Evolutionary conservation across 306 rosid genomes (phyloP), one percentile per base, ranked within the genome.

Genomic region (Albizia julibrissin): DNA sequence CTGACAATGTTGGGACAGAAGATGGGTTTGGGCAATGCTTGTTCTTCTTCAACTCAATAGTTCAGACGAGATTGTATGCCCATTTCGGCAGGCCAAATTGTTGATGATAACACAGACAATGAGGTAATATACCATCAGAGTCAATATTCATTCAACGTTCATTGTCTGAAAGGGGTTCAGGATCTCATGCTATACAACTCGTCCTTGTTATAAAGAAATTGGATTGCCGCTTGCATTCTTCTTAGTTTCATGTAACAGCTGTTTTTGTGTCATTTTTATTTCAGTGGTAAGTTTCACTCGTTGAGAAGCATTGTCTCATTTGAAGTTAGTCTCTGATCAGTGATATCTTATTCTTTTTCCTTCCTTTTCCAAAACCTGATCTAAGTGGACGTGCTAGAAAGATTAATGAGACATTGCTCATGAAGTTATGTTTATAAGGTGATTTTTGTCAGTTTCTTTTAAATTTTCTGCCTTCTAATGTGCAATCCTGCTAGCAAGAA

Each of bases 1-100:
- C 97, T 95, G 74, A 84, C 92, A 2, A 58, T 87, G 76, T 81
- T 95, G 89, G 99, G 99, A 42, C 90, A 90, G 79, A 95, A 95
- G 89, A 95, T 95, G 99, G 98, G 98, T 73, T 85, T 95, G 86
- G 94, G 97, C 24, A 84, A 75, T 84, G 86, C 76, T 75, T 75
- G 54, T 82, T 58, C 95, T 84, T 73, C 92, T 84, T 73, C 94
- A 75, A 64, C 90, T 83, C 87, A 89, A 76, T 90, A 87, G 92
- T 82, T 61, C 58, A 74, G 70, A 58, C 46, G 69, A 43, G 78
- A 70, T n/a, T 69, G 77, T 69, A 46, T 44, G 39, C 69, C n/a
- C 82, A 64, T 47, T 68, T 64, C 71, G 52, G 67, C 54, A 67
- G 69, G 78, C 81, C 72, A 79, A 83, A 56, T 62, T 34, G 76